Evolutionary conservation across 441 rosid species (phyloP).

Genomic region (Dalechampia spathulata): DNA sequence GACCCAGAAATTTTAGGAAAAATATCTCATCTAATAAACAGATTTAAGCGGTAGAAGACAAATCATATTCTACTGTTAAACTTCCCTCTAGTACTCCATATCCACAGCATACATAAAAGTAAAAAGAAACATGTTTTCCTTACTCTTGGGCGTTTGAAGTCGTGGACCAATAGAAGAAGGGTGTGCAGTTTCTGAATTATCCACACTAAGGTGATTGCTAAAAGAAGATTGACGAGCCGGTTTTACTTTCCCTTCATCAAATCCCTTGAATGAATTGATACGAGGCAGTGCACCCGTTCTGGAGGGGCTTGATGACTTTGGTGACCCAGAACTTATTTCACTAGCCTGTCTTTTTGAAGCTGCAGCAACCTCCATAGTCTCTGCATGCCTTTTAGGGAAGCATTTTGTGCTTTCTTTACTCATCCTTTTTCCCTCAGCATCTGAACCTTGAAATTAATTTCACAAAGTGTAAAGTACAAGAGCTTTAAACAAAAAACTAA

Average conservation of each 20-base stretch:
- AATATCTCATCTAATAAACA: neutral
- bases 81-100: neutral
- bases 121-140: slow-evolving; percentile 2
- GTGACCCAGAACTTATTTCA: slow-evolving; percentile 52
- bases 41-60: neutral
- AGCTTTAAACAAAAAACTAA: neutral
- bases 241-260: slow-evolving; percentile 60
- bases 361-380: slow-evolving; percentile 43
- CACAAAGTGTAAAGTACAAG: slow-evolving; percentile 7
- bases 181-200: slow-evolving; percentile 36
- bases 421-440: slow-evolving; percentile 42
- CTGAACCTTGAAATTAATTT: slow-evolving; percentile 39
- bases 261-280: slow-evolving; percentile 61
- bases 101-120: neutral
- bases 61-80: neutral
- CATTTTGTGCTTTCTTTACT: slow-evolving; percentile 28
- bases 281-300: slow-evolving; percentile 46
- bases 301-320: slow-evolving; percentile 46
- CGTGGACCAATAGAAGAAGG: slow-evolving; percentile 38
- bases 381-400: slow-evolving; percentile 51
- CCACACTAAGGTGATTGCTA: slow-evolving; percentile 30
- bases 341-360: slow-evolving; percentile 51
- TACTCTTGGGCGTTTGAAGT: slow-evolving; percentile 62
- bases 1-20: neutral
- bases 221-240: slow-evolving; percentile 38